Base-by-base conservation (phyloP, 2,329 filamentous ascomycete genomes). In the Periconia sp. region DNA sequence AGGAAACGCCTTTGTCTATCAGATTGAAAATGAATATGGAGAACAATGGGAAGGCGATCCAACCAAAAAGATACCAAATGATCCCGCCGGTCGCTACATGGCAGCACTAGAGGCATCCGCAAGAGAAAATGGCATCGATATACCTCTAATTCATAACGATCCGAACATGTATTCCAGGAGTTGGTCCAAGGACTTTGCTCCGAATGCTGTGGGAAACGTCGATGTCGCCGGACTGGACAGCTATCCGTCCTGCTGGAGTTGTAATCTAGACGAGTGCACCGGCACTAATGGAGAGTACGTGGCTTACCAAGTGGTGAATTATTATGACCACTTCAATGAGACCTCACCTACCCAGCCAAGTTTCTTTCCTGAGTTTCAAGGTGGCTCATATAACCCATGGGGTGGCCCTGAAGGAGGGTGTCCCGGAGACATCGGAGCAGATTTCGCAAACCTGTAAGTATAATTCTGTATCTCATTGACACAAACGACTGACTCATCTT, bases 371-470 rank as follows among this genome's bases (percentile, higher is more conserved):
- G 81, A 84, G 43, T 83, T 84, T 59, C 79, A 84, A 48, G 80
- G 80, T 9, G 81, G 81, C 5, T 77, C 71, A 2, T 85, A 83
- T 59, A 82, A 83, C 36, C 79, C 81, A 0, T 86, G 82, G 82
- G 80, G 77, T 25, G 82, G 82, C 4, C 82, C 80, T 0, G 73
- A 78, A 57, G 81, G 75, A 16, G 78, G 78, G 3, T 83, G 81
- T 31, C 72, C 76, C 0, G 67, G 66, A 2, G 77, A 82, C 30
- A 82, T 79, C 13, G 79, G 79, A 1, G 73, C 78, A 0, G 78
- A 83, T 33, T 86, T 83, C 51, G 82, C 79, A 1, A 85, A 85
- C 43, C 61, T 86, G 4, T 57, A 37, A 46, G 51, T 35, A 4
- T 9, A 13, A 17, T 7, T 17, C 10, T 18, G 6, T 9, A 9